Percentiles rank a stretch among this genome's conserved stretches.
These are phyloP conservation scores for Fomitiporia mediterranea DNA, from an alignment of 1,284 basidiomycete species.

Conservation along the genomic window DNA sequence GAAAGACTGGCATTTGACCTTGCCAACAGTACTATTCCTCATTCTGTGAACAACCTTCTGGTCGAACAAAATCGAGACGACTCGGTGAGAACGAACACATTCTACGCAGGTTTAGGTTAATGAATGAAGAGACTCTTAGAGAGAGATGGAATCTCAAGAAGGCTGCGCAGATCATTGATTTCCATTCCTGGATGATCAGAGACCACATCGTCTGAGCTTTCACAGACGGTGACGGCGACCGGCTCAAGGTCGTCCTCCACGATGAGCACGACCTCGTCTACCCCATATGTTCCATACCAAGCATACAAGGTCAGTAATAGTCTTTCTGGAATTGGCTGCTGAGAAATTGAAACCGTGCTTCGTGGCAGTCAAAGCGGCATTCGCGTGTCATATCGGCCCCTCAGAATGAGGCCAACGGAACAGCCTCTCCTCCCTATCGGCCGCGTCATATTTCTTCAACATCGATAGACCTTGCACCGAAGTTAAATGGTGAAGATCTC, in stretches of 20 bases:
- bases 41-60: too few relatives aligned
- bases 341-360: conserved; percentile 10
- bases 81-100: too few relatives aligned
- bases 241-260: background rate
- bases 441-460: conserved; percentile 20
- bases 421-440: conserved; percentile 24
- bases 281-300: conserved; percentile 58
- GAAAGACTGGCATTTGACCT: too few relatives aligned
- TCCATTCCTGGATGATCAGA: background rate
- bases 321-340: background rate
- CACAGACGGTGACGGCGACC: background rate
- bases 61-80: too few relatives aligned
- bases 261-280: conserved; percentile 24
- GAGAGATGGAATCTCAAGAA: background rate
- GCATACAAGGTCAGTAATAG: conserved; percentile 56
- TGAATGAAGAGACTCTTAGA: too few relatives aligned
- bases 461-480: conserved; percentile 5
- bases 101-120: too few relatives aligned
- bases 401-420: conserved; percentile 30
- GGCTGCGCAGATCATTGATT: background rate
- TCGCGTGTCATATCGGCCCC: conserved; percentile 48
- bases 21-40: too few relatives aligned
- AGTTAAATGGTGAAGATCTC: background rate
- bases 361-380: conserved; percentile 62
- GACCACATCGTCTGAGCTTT: background rate